These are phyloP conservation scores for Fraxinus floribunda DNA, from an alignment of 305 asterid genomes.

Conservation along the genomic window DNA sequence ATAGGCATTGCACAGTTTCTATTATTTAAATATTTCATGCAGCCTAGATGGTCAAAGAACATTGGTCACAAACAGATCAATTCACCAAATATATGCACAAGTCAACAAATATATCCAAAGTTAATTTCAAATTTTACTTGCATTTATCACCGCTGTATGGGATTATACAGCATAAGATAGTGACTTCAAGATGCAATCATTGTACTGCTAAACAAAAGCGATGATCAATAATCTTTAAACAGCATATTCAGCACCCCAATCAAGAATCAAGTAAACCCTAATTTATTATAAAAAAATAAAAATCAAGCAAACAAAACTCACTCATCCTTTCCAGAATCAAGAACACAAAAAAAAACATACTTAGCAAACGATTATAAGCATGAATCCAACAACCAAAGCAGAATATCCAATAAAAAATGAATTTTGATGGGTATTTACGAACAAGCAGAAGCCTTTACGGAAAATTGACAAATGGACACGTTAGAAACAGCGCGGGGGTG, in stretches of 20 bases:
- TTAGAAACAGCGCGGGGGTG: not conserved
- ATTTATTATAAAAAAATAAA: not conserved
- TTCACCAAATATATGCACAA: not conserved
- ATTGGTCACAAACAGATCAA: not conserved
- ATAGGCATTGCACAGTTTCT: not conserved
- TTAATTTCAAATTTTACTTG: not conserved
- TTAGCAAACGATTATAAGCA: not conserved
- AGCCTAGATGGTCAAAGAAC: not conserved
- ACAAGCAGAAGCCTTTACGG: not conserved
- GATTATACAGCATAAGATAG: not conserved
- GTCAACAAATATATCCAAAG: not conserved
- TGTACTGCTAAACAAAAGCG: not conserved
- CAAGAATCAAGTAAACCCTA: conserved; percentile 8
- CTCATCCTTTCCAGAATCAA: not conserved
- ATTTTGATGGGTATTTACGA: not conserved
- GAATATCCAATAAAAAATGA: not conserved
- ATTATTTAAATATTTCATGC: not conserved
- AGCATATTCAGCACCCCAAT: not conserved
- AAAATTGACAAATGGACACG: not conserved
- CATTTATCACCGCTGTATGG: not conserved
- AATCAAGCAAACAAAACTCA: not conserved
- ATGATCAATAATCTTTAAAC: not conserved
- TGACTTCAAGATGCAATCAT: not conserved
- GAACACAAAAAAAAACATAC: conserved; percentile 3
- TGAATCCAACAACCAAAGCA: not conserved